A percentile compares a stretch with the other conserved stretches of the same genome.
These are phyloP conservation scores for Aphanomyces euteiches DNA, from an alignment of 352 stramenopile species.

Conservation along the genomic window DNA sequence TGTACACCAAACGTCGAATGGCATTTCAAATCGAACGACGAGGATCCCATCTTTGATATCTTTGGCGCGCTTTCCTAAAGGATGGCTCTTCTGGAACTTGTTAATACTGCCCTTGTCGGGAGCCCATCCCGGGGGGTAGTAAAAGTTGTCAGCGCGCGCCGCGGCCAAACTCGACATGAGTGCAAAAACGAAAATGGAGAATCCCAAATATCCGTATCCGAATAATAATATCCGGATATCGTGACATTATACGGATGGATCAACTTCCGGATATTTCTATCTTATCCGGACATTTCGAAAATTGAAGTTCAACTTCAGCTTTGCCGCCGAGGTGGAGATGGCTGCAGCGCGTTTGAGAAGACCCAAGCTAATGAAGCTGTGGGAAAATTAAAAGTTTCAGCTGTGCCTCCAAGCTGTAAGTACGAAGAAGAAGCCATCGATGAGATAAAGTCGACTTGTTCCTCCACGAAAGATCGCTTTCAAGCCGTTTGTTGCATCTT, in stretches of 20 bases:
- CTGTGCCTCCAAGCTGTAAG: too few relatives aligned
- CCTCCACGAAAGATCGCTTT: too few relatives aligned
- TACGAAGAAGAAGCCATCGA: too few relatives aligned
- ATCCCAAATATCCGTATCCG: neutral
- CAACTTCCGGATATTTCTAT: too few relatives aligned
- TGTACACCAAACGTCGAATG: slow-evolving; percentile 93
- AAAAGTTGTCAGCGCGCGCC: slow-evolving; percentile 97
- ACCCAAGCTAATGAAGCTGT: too few relatives aligned
- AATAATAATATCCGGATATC: neutral
- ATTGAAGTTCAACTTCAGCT: neutral
- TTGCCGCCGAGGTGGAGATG: neutral
- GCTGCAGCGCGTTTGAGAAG: too few relatives aligned
- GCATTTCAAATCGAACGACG: slow-evolving; percentile 97
- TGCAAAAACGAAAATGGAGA: too few relatives aligned
- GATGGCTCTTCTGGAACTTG: slow-evolving; percentile 70
- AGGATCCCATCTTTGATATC: slow-evolving; percentile 89
- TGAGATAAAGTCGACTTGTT: too few relatives aligned
- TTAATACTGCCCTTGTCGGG: slow-evolving; percentile 85
- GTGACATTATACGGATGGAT: too few relatives aligned
- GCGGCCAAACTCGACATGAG: slow-evolving; percentile 95
- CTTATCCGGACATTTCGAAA: neutral
- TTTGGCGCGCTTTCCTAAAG: slow-evolving; percentile 72
- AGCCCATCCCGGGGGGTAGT: slow-evolving; percentile 92
- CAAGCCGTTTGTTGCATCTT: too few relatives aligned
- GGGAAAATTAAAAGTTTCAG: too few relatives aligned